A percentile compares a stretch with the other conserved stretches of the same genome.
phyloP scores from a whole-genome alignment of 2,329 filamentous ascomycete genomes.

The Arthrinium puccinioides region DNA sequence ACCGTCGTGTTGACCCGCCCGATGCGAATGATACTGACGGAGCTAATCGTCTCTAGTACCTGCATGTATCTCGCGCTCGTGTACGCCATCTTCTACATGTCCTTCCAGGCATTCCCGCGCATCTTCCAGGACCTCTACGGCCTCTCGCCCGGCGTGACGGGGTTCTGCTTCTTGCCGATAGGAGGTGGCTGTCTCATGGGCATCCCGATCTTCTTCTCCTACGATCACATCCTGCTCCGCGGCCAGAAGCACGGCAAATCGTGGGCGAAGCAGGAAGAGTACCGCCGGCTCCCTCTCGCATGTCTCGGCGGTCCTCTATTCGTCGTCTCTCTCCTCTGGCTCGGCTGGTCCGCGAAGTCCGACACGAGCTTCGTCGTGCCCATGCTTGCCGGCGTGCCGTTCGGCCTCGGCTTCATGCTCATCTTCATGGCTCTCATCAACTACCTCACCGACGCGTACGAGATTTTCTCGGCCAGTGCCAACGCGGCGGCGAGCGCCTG shows the following conservation, averaged over 20 bases:
- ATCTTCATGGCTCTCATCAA: slow-evolving; percentile 60
- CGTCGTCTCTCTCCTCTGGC: slow-evolving; percentile 49
- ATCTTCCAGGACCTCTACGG: slow-evolving; percentile 60
- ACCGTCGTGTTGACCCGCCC: slow-evolving; percentile 66
- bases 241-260: slow-evolving; percentile 39
- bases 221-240: slow-evolving; percentile 51
- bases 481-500: slow-evolving; percentile 43
- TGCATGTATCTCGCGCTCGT: slow-evolving; percentile 65
- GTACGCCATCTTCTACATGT: slow-evolving; percentile 63
- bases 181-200: slow-evolving; percentile 54
- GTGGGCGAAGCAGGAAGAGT: slow-evolving; percentile 59
- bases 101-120: slow-evolving; percentile 67
- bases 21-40: slow-evolving; percentile 62
- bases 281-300: slow-evolving; percentile 63
- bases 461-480: slow-evolving; percentile 53
- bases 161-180: slow-evolving; percentile 63
- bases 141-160: slow-evolving; percentile 56
- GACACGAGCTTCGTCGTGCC: slow-evolving; percentile 41
- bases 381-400: slow-evolving; percentile 52
- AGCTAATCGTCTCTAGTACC: slow-evolving; percentile 65
- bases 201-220: slow-evolving; percentile 55
- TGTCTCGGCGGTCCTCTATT: slow-evolving; percentile 62
- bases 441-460: slow-evolving; percentile 62
- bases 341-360: slow-evolving; percentile 49
- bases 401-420: slow-evolving; percentile 54